Base-by-base conservation (phyloP, 1,284 basidiomycete genomes). In the Malassezia sympodialis region DNA sequence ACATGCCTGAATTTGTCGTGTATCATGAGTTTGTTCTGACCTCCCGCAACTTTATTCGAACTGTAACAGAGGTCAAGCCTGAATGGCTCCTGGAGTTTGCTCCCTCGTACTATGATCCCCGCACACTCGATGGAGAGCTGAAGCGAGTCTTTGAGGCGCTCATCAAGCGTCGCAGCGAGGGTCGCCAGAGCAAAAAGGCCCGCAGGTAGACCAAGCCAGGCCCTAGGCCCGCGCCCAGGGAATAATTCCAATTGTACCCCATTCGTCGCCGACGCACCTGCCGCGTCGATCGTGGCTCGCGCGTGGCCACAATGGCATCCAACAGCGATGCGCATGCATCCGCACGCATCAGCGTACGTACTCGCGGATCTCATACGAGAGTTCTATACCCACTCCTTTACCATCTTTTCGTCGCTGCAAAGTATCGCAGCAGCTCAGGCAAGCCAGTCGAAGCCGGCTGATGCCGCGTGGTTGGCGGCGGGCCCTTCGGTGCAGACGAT, bases 1-100 rank as follows among this genome's bases (percentile, higher is more conserved):
- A 83, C n/a, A 85, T 85, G 55, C 90, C 93, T 0, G 91, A 96
- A 69, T 98, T 90, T 88, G 89, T 96, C 14, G 76, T 96, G 37
- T 99, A 94, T 80, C 94, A 98, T 75, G 94, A 77, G 76, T 98
- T 98, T 73, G 90, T 96, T 26, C 78, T 96, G 60, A 98, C 93
- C 12, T 90, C 90, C 8, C 78, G 80, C 71, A 74, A 81, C 77
- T 96, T 87, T 68, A 91, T 98, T 68, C 84, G 93, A 35, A 94
- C 88, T 0, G 88, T 93, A 19, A 86, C 90, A 1, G 89, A 91
- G 60, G 82, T 96, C 52, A 80, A 82, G 68, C 82, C 86, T 1
- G 90, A 96, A 69, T 96, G 94, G 89, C 77, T 96, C 15, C 76
- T 94, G 39, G 90, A 96, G 71, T 84, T 80, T 63, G 88, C 90